phyloP scores from a whole-genome alignment of 2,329 filamentous ascomycete species.

The Rutstroemia sydowiana region DNA sequence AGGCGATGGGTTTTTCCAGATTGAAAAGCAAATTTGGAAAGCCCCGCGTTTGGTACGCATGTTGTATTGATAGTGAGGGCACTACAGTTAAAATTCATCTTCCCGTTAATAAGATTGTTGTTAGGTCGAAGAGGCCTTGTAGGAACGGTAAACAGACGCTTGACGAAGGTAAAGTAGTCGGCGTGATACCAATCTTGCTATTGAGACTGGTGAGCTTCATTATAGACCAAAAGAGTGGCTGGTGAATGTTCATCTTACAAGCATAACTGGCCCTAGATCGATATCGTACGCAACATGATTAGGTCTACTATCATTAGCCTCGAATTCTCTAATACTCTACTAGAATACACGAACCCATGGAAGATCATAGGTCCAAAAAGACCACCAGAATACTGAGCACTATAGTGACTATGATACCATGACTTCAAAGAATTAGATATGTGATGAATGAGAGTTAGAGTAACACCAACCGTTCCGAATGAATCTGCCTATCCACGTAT shows the following conservation, averaged over 20 bases:
- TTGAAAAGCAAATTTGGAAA: slow-evolving; percentile 31
- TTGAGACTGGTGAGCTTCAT: too few relatives aligned
- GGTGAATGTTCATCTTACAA: too few relatives aligned
- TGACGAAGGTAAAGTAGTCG: slow-evolving; percentile 40
- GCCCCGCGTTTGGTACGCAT: slow-evolving; percentile 7
- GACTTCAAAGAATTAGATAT: slow-evolving; percentile 33
- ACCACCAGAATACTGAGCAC: slow-evolving; percentile 44
- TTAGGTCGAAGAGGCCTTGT: slow-evolving; percentile 18
- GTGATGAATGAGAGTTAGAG: too few relatives aligned
- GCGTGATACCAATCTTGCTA: slow-evolving; percentile 33
- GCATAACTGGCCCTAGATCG: slow-evolving; percentile 45
- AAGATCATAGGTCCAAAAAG: slow-evolving; percentile 54
- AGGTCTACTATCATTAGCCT: too few relatives aligned
- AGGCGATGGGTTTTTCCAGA: slow-evolving; percentile 38
- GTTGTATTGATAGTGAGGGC: slow-evolving; percentile 3
- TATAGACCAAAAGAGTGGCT: too few relatives aligned
- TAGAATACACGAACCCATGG: slow-evolving; percentile 47
- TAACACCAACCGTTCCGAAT: slow-evolving; percentile 24
- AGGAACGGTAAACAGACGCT: slow-evolving; percentile 30
- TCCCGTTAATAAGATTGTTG: slow-evolving; percentile 28
- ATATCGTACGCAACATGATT: not conserved
- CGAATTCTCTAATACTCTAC: slow-evolving; percentile 41
- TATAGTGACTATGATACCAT: slow-evolving; percentile 57
- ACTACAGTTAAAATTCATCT: slow-evolving; percentile 19
- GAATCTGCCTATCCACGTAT: slow-evolving; percentile 11